Evolutionary conservation across 306 rosid species (phyloP).

Genomic region (Psophocarpus tetragonolobus): DNA sequence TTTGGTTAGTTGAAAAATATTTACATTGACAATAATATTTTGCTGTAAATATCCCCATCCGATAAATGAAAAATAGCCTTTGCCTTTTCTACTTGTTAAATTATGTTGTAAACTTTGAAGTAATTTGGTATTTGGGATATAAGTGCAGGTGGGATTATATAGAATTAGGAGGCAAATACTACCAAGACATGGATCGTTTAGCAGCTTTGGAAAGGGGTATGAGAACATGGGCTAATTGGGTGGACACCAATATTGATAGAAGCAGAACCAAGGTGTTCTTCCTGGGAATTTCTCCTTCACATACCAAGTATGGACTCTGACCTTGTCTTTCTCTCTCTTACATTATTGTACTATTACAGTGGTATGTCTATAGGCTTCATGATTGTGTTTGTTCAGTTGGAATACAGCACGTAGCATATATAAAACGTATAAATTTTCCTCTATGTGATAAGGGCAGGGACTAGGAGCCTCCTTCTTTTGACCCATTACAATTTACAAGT

Average conservation of each 20-base stretch:
- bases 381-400: slow-evolving; percentile 24
- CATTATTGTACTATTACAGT: slow-evolving; percentile 37
- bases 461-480: slow-evolving; percentile 7
- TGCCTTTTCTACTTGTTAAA: neutral
- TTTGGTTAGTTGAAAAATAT: neutral
- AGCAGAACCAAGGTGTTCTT: slow-evolving; percentile 73
- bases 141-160: slow-evolving; percentile 93
- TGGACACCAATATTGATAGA: slow-evolving; percentile 65
- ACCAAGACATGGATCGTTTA: slow-evolving; percentile 82
- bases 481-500: neutral
- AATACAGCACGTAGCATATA: slow-evolving; percentile 29
- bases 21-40: no score
- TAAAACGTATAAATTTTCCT: slow-evolving; percentile 35
- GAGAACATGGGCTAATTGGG: slow-evolving; percentile 95
- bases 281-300: slow-evolving; percentile 86
- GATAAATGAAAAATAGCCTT: neutral
- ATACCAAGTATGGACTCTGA: slow-evolving; percentile 61
- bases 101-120: neutral
- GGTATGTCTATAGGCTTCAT: slow-evolving; percentile 37
- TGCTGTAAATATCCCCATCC: neutral
- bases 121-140: slow-evolving; percentile 18
- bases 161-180: slow-evolving; percentile 72
- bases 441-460: neutral
- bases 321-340: slow-evolving; percentile 42
- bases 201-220: slow-evolving; percentile 84